phyloP scores from a whole-genome alignment of 345 rosid genomes.

The Orychophragmus violaceus region DNA sequence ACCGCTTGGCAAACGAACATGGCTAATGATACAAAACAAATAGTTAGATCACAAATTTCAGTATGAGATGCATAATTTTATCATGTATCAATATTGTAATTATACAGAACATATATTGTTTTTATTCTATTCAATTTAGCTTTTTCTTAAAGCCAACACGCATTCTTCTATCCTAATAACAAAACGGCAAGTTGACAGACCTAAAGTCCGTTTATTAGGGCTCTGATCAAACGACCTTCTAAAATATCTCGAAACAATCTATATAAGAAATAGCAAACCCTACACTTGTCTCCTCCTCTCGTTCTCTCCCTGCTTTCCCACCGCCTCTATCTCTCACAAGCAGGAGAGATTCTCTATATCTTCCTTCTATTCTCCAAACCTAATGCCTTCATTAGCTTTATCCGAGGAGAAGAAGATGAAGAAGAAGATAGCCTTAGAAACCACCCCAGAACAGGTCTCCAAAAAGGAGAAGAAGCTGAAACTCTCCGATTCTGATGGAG shows the following conservation, averaged over 20 bases:
- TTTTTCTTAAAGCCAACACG: constrained; percentile 11
- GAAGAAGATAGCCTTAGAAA: constrained; percentile 42
- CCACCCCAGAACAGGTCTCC: constrained; percentile 31
- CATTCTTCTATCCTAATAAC: neutral
- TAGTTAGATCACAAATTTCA: no score
- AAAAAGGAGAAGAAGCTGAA: constrained; percentile 44
- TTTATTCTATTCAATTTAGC: no score
- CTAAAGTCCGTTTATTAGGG: neutral
- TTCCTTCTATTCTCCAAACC: neutral
- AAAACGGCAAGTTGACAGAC: constrained; percentile 3
- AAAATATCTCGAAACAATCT: neutral
- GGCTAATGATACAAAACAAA: no score
- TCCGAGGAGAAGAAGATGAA: constrained; percentile 65
- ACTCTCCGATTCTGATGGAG: constrained; percentile 27
- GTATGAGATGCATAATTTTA: no score
- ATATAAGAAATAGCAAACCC: constrained; percentile 3
- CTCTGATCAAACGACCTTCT: neutral
- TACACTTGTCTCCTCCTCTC: neutral
- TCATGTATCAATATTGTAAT: no score
- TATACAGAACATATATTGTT: no score
- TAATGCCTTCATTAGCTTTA: constrained; percentile 56
- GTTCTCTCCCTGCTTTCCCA: constrained; percentile 11
- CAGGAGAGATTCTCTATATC: constrained; percentile 9
- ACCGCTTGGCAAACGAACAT: no score
- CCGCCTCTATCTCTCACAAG: constrained; percentile 17